phyloP scores from a whole-genome alignment of 441 rosid species.

The Erodium trifolium region DNA sequence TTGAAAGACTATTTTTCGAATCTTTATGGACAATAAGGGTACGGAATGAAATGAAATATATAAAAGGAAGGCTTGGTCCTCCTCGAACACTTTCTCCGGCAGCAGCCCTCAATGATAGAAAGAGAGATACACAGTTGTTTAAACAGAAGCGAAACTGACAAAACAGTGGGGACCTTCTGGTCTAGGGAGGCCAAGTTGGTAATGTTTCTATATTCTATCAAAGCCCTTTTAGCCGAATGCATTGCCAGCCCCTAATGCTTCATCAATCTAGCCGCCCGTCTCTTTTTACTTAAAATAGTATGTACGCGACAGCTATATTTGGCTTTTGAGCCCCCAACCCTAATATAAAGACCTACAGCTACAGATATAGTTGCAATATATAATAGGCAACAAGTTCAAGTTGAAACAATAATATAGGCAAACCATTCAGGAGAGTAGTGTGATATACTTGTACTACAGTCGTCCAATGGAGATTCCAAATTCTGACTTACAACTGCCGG shows the following conservation, averaged over 20 bases:
- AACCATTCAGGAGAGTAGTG: too few relatives aligned
- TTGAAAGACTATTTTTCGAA: background rate
- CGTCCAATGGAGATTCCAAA: too few relatives aligned
- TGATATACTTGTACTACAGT: too few relatives aligned
- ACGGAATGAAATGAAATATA: background rate
- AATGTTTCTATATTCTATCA: background rate
- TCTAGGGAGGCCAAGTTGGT: background rate
- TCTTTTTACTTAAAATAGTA: background rate
- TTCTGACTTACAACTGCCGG: too few relatives aligned
- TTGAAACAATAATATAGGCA: background rate
- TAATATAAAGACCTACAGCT: background rate
- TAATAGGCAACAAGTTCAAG: background rate
- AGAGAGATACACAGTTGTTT: background rate
- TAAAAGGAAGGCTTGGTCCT: too few relatives aligned
- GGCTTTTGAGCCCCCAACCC: background rate
- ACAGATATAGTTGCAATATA: background rate
- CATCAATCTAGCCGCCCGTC: background rate
- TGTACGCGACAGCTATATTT: background rate
- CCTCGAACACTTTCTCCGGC: background rate
- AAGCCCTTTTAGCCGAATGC: background rate
- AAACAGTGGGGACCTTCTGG: background rate
- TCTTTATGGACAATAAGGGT: background rate
- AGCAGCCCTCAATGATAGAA: background rate
- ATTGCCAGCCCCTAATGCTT: background rate
- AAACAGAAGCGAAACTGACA: background rate